Evolutionary conservation across 371 early-diverging fungal genomes (phyloP), one percentile per base, ranked within the genome.

Genomic region (Globomyces sp.): DNA sequence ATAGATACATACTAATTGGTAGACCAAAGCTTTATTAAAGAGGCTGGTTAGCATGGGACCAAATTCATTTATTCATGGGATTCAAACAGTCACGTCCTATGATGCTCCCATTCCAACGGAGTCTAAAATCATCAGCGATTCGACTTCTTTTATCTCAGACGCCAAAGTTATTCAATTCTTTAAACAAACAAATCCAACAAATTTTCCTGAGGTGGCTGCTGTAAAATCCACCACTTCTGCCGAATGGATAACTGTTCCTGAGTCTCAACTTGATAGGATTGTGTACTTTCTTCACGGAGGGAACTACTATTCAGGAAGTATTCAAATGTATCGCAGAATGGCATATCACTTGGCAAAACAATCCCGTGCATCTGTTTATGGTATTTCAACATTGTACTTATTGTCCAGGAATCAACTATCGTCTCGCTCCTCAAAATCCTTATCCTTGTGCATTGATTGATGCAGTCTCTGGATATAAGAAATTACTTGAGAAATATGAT

Each of bases 361-460:
- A 52, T 47, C 52, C 10, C n/a, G 49, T 41, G 36, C 63, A 41
- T 48, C 42, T n/a, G 63, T 48, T 0, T 63, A 39, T 10, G 76
- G 76, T 55, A 55, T 9, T 4, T 55, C 6, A n/a, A 5, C 40
- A 39, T 6, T 39, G 36, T 55, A 55, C 51, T 49, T n/a, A 49
- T 11, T 34, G 13, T 44, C 41, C 24, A 44, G 61, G 45, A 4
- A 24, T 50, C 48, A 63, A 72, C 43, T 73, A 73, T 63, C 57
- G 73, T 4, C 51, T 65, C 4, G 68, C 71, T 1, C 73, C 73
- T 34, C 55, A 68, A 51, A 10, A 71, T 45, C 64, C 71, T 37
- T 73, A 69, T 51, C 73, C 73, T 39, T 63, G 65, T 45, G 73
- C 71, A 24, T n/a, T 73, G 6, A 55, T 63, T 62, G 73, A 73